Evolutionary conservation across 2,329 filamentous ascomycete genomes (phyloP), one percentile per base, ranked within the genome.

Genomic region (Cryoendolithus antarcticus): DNA sequence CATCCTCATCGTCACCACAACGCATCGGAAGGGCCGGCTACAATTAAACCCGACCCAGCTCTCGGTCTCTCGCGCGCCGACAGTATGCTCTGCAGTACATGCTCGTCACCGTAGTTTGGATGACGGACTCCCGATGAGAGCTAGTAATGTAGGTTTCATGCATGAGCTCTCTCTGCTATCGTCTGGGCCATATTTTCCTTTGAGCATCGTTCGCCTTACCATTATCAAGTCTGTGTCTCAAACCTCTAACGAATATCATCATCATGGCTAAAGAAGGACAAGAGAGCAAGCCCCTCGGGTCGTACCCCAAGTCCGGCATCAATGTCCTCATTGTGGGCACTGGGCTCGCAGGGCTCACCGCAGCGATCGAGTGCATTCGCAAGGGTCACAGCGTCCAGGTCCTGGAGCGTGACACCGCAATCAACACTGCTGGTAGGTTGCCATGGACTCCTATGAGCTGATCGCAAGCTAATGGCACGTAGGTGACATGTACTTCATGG

Each of bases 401-500:
- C 12, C 45, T 56, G 11, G 53, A 56, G 49, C 47, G 53, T 11
- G 67, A 68, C 41, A 51, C 58, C 9, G 58, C 61, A 34, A 70
- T 71, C 54, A 72, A 71, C 54, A 71, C 68, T 9, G 62, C 65
- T 39, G 70, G 69, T 70, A 51, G 47, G 60, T 51, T 6, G 11
- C 19, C 44, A 21, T 42, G 28, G 46, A 34, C 34, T 9, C n/a
- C 13, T 35, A 11, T 1, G 12, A 8, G 6, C 8, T 8, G 8
- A 11, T 9, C 8, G 11, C 6, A 11, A 11, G 9, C 33, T 19
- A 19, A 19, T 5, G 5, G 15, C n/a, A 41, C 9, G n/a, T 38
- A 69, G 71, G 71, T 38, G 72, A 75, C 54, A 74, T 74, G 68
- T 74, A 72, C 57, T 74, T 74, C 52, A 74, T 75, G 66, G 69